Conservation (phyloP, 768 basidiomycete species). For the Trametes coccinea region DNA sequence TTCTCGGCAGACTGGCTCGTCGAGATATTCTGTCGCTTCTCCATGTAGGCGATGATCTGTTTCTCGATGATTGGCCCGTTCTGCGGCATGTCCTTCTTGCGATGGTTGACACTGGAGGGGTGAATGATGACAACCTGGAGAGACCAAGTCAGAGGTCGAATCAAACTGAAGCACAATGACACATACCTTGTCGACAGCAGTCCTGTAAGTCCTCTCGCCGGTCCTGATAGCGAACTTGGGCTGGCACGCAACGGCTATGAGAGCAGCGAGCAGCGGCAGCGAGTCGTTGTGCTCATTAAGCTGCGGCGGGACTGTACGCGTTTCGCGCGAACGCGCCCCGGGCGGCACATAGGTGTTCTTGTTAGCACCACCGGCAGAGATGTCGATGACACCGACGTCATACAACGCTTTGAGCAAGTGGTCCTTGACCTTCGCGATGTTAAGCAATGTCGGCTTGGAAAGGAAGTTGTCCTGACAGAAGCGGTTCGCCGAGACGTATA, state of each 20-base stretch:
- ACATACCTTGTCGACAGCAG: constrained; percentile 80
- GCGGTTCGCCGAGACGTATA: constrained; percentile 63
- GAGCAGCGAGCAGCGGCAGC: constrained; percentile 72
- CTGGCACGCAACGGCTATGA: constrained; percentile 84
- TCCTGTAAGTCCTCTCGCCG: constrained; percentile 66
- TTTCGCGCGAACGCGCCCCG: constrained; percentile 30
- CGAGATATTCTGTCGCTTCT: constrained; percentile 80
- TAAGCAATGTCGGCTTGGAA: constrained; percentile 77
- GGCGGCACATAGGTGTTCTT: constrained; percentile 28
- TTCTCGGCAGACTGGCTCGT: constrained; percentile 52
- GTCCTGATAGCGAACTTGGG: constrained; percentile 88
- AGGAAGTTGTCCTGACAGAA: constrained; percentile 89
- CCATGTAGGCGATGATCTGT: constrained; percentile 78
- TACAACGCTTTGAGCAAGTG: constrained; percentile 79
- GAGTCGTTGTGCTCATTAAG: constrained; percentile 75
- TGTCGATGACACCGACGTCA: constrained; percentile 77
- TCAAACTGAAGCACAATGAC: background rate
- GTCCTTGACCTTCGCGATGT: constrained; percentile 77
- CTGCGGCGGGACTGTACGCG: constrained; percentile 55
- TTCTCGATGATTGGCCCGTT: constrained; percentile 41
- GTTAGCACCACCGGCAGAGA: constrained; percentile 59
- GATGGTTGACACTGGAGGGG: constrained; percentile 82
- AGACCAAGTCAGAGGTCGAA: background rate
- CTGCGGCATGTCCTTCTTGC: constrained; percentile 49
- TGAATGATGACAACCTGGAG: constrained; percentile 75